Conservation (phyloP, 192 early-diverging fungal species). For the Entophlyctis luteolus region DNA sequence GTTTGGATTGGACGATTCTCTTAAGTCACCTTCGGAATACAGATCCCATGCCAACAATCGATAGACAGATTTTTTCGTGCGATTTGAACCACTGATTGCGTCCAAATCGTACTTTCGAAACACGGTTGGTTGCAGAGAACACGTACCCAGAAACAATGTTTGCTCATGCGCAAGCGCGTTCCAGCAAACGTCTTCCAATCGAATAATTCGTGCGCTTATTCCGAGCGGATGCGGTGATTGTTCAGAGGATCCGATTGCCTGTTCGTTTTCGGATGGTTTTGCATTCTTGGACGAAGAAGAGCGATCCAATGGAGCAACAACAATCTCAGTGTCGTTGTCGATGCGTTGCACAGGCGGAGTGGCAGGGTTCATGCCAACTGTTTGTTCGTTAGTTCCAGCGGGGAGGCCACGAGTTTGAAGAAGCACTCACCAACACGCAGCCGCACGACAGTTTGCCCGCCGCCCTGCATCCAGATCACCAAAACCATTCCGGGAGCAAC, state of each 20-base stretch:
- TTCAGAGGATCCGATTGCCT: not conserved
- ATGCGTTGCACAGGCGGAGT: conserved; percentile 24
- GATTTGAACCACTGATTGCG: too few species aligned
- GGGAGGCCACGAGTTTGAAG: not conserved
- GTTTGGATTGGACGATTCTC: too few species aligned
- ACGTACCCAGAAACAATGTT: conserved; percentile 9
- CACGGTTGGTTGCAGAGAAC: too few species aligned
- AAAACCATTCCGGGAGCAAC: conserved; percentile 33
- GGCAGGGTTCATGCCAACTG: not conserved
- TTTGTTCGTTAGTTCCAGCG: not conserved
- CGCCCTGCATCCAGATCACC: conserved; percentile 37
- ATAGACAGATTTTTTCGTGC: too few species aligned
- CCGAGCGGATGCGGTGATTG: not conserved
- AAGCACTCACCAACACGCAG: conserved; percentile 32
- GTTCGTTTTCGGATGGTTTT: not conserved
- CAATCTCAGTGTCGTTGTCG: conserved; percentile 40
- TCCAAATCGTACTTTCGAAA: too few species aligned
- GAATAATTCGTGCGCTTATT: conserved; percentile 1
- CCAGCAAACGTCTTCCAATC: conserved; percentile 11
- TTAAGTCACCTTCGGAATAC: too few species aligned
- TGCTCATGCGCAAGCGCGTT: too few species aligned
- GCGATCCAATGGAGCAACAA: conserved; percentile 42
- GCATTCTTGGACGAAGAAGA: not conserved
- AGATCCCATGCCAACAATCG: too few species aligned
- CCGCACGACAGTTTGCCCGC: conserved; percentile 28